phyloP scores from a whole-genome alignment of 108 stramenopile species.

The Craspedostauros australis region DNA sequence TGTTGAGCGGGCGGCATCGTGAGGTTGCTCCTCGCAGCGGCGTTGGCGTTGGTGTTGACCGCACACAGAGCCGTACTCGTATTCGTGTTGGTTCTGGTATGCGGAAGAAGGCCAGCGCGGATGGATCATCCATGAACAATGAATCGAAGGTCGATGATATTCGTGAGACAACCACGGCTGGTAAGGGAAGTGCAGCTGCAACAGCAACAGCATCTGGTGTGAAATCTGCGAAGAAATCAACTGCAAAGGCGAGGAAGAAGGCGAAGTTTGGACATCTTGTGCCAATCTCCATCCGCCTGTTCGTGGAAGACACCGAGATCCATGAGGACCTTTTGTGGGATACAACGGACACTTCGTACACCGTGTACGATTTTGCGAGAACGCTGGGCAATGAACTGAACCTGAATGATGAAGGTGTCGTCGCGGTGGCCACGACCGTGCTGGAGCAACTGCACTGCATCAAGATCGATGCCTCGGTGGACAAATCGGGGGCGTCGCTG shows the following conservation, averaged over 20 bases:
- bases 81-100: neutral
- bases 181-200: neutral
- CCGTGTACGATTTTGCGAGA: constrained; percentile 45
- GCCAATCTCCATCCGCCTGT: constrained; percentile 36
- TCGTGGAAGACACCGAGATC: constrained; percentile 24
- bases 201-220: neutral
- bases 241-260: neutral
- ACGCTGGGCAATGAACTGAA: constrained; percentile 58
- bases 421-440: constrained; percentile 46
- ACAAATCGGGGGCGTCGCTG: constrained; percentile 7
- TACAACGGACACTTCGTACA: constrained; percentile 24
- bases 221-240: neutral
- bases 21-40: too few species aligned
- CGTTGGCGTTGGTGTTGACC: neutral
- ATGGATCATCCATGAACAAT: neutral
- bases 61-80: neutral
- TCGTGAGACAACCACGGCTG: neutral
- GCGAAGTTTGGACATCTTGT: constrained; percentile 3
- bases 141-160: neutral
- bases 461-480: constrained; percentile 10
- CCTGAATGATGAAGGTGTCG: constrained; percentile 52
- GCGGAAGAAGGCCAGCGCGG: neutral
- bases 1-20: neutral
- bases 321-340: constrained; percentile 64
- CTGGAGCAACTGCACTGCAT: constrained; percentile 49